These are phyloP conservation scores for Talaromyces stipitatus DNA, from an alignment of 495 filamentous ascomycete species.

Conservation along the genomic window DNA sequence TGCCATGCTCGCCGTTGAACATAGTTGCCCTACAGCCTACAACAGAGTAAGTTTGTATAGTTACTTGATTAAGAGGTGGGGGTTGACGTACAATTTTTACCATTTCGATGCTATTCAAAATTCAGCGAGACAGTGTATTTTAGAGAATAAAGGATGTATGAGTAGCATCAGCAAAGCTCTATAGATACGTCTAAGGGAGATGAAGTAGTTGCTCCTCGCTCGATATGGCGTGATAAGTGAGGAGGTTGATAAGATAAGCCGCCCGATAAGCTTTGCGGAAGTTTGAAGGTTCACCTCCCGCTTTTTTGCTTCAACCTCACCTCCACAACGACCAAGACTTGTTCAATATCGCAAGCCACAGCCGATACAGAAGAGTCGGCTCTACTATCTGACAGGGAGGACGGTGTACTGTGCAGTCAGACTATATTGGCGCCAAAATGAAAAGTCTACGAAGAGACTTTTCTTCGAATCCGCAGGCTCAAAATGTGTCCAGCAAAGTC, in stretches of 20 bases:
- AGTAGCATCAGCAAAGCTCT: background rate
- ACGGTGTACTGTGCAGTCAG: background rate
- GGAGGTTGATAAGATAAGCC: background rate
- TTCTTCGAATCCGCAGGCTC: conserved; percentile 57
- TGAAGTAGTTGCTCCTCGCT: background rate
- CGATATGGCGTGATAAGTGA: background rate
- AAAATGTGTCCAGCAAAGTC: conserved; percentile 83
- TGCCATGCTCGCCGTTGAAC: conserved; percentile 69
- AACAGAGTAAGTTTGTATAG: conserved; percentile 6
- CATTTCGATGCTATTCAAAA: background rate
- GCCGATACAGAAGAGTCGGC: background rate
- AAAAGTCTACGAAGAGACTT: conserved; percentile 78
- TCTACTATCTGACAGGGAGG: background rate
- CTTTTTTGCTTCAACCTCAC: background rate
- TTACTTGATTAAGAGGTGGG: background rate
- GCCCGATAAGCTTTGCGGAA: background rate
- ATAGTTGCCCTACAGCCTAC: conserved; percentile 88
- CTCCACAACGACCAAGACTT: background rate
- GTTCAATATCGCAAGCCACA: background rate
- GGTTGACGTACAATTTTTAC: background rate
- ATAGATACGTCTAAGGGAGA: background rate
- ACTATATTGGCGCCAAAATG: conserved; percentile 46
- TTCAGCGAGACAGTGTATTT: background rate
- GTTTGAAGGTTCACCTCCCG: background rate
- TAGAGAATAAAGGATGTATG: background rate